Conservation (phyloP, 2,329 filamentous ascomycete genomes). For the Aciculosporium take region DNA sequence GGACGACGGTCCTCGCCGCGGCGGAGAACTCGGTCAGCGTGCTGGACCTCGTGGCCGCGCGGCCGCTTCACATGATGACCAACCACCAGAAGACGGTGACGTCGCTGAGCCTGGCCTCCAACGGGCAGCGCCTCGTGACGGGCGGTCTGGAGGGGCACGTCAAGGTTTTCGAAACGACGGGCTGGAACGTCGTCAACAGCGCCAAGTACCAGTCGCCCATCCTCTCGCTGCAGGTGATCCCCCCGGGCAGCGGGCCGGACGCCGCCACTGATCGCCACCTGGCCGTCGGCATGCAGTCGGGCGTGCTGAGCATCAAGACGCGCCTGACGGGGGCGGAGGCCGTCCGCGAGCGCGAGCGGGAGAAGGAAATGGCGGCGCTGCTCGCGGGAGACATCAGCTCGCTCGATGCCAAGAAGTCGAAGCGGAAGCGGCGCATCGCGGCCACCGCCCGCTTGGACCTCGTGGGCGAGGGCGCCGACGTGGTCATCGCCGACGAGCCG, state of each 20-base stretch:
- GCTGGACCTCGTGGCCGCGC: constrained; percentile 81
- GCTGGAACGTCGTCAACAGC: constrained; percentile 92
- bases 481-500: constrained; percentile 66
- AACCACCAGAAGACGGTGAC: constrained; percentile 99
- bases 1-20: constrained; percentile 73
- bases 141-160: constrained; percentile 90
- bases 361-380: constrained; percentile 74
- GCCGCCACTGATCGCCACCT: constrained; percentile 77
- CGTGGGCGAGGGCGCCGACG: constrained; percentile 71
- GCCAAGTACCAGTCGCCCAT: constrained; percentile 89
- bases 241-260: constrained; percentile 19
- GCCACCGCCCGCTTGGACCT: constrained; percentile 52
- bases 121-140: constrained; percentile 67
- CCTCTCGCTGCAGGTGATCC: constrained; percentile 65
- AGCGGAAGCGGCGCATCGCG: constrained; percentile 46
- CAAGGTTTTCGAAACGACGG: constrained; percentile 88
- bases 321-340: constrained; percentile 76
- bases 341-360: constrained; percentile 56
- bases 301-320: constrained; percentile 79
- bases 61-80: constrained; percentile 70
- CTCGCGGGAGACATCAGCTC: constrained; percentile 64
- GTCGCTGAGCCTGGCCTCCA: constrained; percentile 65
- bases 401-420: constrained; percentile 57
- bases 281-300: constrained; percentile 87
- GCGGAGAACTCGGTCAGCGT: constrained; percentile 80